Conservation (phyloP, 768 basidiomycete species). For the Pulveroboletus frians region DNA sequence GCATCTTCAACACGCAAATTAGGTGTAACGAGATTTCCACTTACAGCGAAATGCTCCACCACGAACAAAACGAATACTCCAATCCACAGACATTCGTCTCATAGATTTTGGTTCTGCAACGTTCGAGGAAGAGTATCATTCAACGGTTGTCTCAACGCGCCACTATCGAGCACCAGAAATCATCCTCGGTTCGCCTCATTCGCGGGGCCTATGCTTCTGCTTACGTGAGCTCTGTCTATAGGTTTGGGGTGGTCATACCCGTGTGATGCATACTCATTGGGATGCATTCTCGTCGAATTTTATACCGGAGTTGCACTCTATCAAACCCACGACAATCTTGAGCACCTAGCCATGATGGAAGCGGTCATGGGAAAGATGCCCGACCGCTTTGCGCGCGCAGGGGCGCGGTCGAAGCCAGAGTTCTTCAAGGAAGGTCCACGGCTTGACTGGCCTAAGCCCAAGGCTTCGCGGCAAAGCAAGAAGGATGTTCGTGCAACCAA, state of each 20-base stretch:
- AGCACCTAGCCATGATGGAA: constrained; percentile 99
- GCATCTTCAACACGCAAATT: background rate
- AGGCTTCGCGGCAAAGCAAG: constrained; percentile 83
- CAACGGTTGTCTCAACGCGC: constrained; percentile 93
- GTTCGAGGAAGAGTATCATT: constrained; percentile 97
- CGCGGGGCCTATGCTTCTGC: constrained; percentile 10
- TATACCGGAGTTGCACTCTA: constrained; percentile 97
- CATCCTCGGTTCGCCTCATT: constrained; percentile 73
- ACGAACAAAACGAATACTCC: constrained; percentile 71
- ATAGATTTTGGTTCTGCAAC: constrained; percentile 99
- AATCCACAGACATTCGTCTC: constrained; percentile 86
- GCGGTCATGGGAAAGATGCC: constrained; percentile 99
- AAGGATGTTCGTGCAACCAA: constrained; percentile 90
- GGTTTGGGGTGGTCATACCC: constrained; percentile 98
- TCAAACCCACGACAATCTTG: constrained; percentile 98
- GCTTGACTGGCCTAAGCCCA: constrained; percentile 90
- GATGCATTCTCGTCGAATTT: constrained; percentile 98
- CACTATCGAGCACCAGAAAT: constrained; percentile 99
- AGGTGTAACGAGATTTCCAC: constrained; percentile 11
- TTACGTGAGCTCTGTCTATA: constrained; percentile 30
- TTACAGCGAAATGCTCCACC: constrained; percentile 58
- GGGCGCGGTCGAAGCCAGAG: constrained; percentile 79
- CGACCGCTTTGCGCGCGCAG: constrained; percentile 70
- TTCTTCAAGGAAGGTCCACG: constrained; percentile 85
- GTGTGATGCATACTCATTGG: constrained; percentile 97